Base-by-base conservation (phyloP, 371 early-diverging fungal species). In the Mucor irregularis region DNA sequence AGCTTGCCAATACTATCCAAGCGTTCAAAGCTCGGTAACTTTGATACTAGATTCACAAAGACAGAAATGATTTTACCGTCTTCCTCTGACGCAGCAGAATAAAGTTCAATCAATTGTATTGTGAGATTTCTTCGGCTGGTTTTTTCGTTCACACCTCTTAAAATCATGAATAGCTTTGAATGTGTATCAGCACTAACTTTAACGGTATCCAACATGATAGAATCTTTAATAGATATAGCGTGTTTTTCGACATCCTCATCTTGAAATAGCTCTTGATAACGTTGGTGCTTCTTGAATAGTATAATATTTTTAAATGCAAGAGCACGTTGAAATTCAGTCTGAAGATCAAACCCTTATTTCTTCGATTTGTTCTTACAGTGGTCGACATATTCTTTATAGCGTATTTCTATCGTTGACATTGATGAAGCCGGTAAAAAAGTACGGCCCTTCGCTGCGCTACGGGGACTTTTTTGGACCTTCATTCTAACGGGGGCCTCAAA, bases 171-270 rank as follows among this genome's bases (percentile, higher is more conserved):
- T 44, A 58, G 43, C 44, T 24, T 10, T 50, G 44, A 43, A 43
- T 50, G 50, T 16, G 45, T 33, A 8, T 0, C 19, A 24, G 10
- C 48, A 37, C 49, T 43, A 47, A 42, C 40, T 53, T n/a, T 53
- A 19, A 60, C 25, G 42, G 21, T 40, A 52, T 53, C 53, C 34
- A 25, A 53, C 42, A 2, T 53, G 19, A 60, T 53, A 42, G 60
- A 48, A 1, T 39, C 29, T 45, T 29, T 38, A 25, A 53, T 40
- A 49, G 39, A 53, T 10, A 31, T 24, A 2, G 53, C 33, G 53
- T 53, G 60, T 39, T 38, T 24, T 48, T 60, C 60, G 35, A 49
- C 35, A 53, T 60, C 53, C 29, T 53, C 33, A 58, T 51, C 26
- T 24, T 31, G 51, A 31, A 25, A 47, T 21, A 58, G 46, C 31